Conservation (phyloP, 2,329 filamentous ascomycete genomes). For the Phialophora tarda region DNA sequence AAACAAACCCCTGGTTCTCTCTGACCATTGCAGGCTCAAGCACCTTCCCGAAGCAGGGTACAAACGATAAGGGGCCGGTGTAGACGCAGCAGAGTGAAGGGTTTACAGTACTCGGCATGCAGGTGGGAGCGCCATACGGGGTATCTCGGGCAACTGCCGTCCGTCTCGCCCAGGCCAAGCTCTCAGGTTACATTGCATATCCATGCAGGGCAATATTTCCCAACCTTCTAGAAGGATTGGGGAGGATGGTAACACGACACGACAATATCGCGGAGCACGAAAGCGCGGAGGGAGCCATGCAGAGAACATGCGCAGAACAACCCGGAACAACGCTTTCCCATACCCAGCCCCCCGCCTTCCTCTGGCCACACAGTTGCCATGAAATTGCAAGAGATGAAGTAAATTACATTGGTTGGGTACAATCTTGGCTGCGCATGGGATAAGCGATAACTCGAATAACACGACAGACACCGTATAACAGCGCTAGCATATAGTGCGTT, state of each 20-base stretch:
- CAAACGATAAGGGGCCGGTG: not conserved
- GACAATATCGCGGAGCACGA: not conserved
- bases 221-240: conserved; percentile 5
- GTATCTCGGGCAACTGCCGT: not conserved
- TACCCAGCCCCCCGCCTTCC: conserved; percentile 2
- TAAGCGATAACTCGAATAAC: too few relatives aligned
- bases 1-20: not conserved
- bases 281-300: not conserved
- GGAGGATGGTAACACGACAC: not conserved
- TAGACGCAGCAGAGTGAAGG: not conserved
- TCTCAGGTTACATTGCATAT: not conserved
- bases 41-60: not conserved
- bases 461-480: too few relatives aligned
- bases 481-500: too few relatives aligned
- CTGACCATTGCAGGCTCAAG: not conserved
- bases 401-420: too few relatives aligned
- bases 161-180: not conserved
- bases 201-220: not conserved
- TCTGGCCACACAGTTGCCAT: not conserved
- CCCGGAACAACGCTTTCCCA: not conserved
- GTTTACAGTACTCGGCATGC: not conserved
- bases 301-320: not conserved
- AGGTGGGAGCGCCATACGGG: not conserved
- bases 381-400: too few relatives aligned
- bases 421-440: too few relatives aligned